phyloP scores from a whole-genome alignment of 208 protist genomes.

The Wallacemonas rigidus region DNA sequence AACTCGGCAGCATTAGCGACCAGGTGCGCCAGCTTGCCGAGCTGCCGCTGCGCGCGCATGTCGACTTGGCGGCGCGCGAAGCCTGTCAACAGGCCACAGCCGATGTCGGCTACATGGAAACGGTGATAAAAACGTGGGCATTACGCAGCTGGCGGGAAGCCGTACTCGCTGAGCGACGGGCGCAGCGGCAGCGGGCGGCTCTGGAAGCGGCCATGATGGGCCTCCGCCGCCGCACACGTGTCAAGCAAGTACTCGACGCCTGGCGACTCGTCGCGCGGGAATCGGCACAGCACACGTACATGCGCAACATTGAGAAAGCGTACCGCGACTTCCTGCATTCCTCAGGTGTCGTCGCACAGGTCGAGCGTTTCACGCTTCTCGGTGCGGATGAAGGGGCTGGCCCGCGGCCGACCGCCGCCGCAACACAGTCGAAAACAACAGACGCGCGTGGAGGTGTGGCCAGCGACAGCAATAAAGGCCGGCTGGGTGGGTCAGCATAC shows the following conservation, averaged over 20 bases:
- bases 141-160: slow-evolving; percentile 66
- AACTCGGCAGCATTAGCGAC: slow-evolving; percentile 59
- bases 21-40: slow-evolving; percentile 68
- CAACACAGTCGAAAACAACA: slow-evolving; percentile 15
- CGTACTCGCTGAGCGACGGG: slow-evolving; percentile 19
- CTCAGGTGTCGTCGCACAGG: slow-evolving; percentile 41
- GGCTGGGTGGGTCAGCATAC: neutral
- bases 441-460: no score
- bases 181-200: slow-evolving; percentile 17
- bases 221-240: slow-evolving; percentile 26
- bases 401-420: neutral
- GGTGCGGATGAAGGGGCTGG: neutral
- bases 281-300: slow-evolving; percentile 29
- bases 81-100: slow-evolving; percentile 40
- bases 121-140: slow-evolving; percentile 65
- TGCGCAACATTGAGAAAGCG: slow-evolving; percentile 38
- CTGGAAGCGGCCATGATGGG: slow-evolving; percentile 22
- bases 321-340: slow-evolving; percentile 54
- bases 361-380: slow-evolving; percentile 34
- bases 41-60: slow-evolving; percentile 50
- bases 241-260: slow-evolving; percentile 48
- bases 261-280: slow-evolving; percentile 55
- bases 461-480: no score
- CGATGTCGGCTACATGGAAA: slow-evolving; percentile 70
- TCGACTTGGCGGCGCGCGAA: slow-evolving; percentile 24